Evolutionary conservation across 179 eudicot genomes (phyloP).

Genomic region (Beta macrorhiza): DNA sequence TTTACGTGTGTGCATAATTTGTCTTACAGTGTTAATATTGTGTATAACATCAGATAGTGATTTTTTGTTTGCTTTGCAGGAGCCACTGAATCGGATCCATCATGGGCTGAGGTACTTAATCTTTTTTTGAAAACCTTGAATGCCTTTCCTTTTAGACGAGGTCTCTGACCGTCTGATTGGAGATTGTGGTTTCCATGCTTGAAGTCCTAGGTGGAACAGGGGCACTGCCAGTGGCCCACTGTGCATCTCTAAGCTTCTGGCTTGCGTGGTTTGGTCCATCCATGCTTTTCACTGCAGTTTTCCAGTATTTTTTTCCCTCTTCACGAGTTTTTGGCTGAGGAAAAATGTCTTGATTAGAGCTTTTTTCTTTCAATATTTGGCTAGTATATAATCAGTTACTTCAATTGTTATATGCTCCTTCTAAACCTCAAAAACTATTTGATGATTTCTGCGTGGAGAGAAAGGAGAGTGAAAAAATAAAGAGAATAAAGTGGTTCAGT

Average conservation of each 20-base stretch:
- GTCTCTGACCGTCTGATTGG: background rate
- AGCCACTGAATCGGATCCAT: slow-evolving; percentile 74
- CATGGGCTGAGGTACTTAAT: slow-evolving; percentile 81
- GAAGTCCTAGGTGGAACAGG: background rate
- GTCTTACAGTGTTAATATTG: background rate
- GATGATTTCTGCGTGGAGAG: no score
- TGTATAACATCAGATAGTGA: background rate
- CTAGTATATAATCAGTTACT: background rate
- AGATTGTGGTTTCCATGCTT: background rate
- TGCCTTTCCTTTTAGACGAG: background rate
- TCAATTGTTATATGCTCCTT: no score
- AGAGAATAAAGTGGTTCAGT: no score
- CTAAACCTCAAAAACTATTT: no score
- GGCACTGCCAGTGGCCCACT: no score
- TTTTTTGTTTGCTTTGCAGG: slow-evolving; percentile 46
- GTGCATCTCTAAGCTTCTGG: background rate
- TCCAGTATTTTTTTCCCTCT: background rate
- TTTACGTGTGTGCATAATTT: background rate
- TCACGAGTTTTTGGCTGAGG: background rate
- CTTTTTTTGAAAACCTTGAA: background rate
- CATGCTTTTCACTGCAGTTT: background rate
- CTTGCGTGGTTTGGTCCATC: background rate
- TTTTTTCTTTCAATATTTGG: background rate
- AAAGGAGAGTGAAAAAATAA: no score
- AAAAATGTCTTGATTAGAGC: background rate